These are phyloP conservation scores for Globisporangium barbulae DNA, from an alignment of 352 stramenopile species.

Conservation along the genomic window DNA sequence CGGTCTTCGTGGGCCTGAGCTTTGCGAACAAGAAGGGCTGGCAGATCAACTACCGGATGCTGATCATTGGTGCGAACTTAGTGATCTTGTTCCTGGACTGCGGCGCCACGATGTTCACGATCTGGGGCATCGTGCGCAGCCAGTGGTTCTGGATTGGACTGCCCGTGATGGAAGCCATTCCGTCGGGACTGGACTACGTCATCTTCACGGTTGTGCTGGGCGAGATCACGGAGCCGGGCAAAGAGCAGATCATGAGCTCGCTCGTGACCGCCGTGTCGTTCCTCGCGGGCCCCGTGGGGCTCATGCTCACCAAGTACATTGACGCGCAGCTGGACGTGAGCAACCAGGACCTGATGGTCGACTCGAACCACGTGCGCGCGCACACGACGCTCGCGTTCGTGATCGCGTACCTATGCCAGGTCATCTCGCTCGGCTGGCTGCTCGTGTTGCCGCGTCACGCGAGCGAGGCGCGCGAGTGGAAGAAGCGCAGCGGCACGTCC, in stretches of 20 bases:
- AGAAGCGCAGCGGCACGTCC: constrained; percentile 24
- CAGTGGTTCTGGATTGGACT: constrained; percentile 67
- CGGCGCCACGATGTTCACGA: constrained; percentile 42
- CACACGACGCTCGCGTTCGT: constrained; percentile 34
- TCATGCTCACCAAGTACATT: constrained; percentile 50
- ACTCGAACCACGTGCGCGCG: constrained; percentile 29
- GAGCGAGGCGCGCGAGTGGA: constrained; percentile 40
- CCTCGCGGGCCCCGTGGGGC: constrained; percentile 33
- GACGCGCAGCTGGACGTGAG: constrained; percentile 47
- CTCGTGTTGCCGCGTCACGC: constrained; percentile 57
- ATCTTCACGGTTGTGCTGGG: constrained; percentile 40
- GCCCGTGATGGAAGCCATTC: constrained; percentile 51
- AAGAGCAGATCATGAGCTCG: constrained; percentile 24
- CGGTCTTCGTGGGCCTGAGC: constrained; percentile 27
- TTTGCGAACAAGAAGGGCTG: constrained; percentile 38
- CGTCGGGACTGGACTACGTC: constrained; percentile 46
- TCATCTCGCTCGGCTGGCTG: constrained; percentile 43
- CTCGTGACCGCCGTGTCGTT: constrained; percentile 51
- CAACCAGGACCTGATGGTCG: constrained; percentile 28
- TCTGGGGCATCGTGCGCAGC: constrained; percentile 51
- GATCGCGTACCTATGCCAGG: constrained; percentile 34
- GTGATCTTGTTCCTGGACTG: constrained; percentile 38
- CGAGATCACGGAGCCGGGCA: constrained; percentile 39
- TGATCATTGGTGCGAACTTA: constrained; percentile 34
- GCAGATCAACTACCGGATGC: constrained; percentile 34